Base-by-base conservation (phyloP, 345 rosid genomes). In the Populus davidiana region DNA sequence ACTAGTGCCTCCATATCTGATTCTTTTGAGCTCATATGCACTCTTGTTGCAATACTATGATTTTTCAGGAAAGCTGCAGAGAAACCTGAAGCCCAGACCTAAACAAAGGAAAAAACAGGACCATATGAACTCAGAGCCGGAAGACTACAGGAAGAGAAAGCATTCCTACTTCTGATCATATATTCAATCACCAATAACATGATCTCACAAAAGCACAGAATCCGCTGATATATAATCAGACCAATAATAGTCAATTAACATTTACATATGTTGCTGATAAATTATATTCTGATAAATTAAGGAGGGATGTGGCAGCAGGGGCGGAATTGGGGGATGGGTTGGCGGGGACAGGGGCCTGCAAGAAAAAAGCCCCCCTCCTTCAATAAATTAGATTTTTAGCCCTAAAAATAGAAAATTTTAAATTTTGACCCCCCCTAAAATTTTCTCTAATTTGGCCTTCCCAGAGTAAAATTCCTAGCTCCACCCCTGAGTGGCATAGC, bases 81-180 rank as follows among this genome's bases (percentile, higher is more conserved):
- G 84, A 94, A 96, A 76, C 99, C 99, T 0, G 96, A 94, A 64
- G 98, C 98, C 98, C 98, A 96, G 44, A 94, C 99, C 99, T 96
- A 77, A 38, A 77, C 52, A 84, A 77, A 75, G 72, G 75, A 75
- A 71, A 70, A 73, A 76, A 29, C 69, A 84, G 71, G 59, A 20
- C 11, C 59, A 52, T 52, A 18, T 52, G 59, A 20, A 7, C 59
- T 52, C 59, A 52, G n/a, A 52, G 1, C 23, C 10, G 23, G 27
- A 27, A 27, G 27, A 27, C 27, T 27, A 27, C 27, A 27, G 27
- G 27, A 27, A 1, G 27, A 27, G 27, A 59, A 10, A 59, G 63
- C 8, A n/a, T 59, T 16, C 12, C 63, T 9, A 23, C 4, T 59
- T n/a, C 11, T 23, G 29, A 59, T 56, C 27, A n/a, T 56, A 56